A percentile compares a stretch with the other conserved stretches of the same genome.
Evolutionary conservation across 192 early-diverging fungal genomes (phyloP).

Genomic region (Neocallimastix lanati): DNA sequence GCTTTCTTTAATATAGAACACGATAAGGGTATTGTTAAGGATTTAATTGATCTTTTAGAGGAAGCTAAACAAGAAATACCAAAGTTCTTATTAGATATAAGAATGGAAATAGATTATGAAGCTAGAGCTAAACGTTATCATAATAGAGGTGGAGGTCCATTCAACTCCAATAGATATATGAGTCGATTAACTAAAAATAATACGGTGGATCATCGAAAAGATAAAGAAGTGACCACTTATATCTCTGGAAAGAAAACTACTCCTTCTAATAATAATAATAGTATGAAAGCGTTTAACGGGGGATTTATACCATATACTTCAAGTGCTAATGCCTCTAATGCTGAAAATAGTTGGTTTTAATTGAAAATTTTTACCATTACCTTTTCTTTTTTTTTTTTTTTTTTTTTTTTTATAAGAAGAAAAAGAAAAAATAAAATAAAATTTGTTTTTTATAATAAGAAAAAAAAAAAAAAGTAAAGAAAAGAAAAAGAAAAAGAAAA

Average conservation of each 20-base stretch:
- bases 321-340: neutral
- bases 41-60: constrained; percentile 67
- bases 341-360: neutral
- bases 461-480: too few species aligned
- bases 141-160: neutral
- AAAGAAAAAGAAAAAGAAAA: too few species aligned
- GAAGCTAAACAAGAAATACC: constrained; percentile 93
- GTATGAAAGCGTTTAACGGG: neutral
- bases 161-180: neutral
- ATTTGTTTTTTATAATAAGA: too few species aligned
- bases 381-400: too few species aligned
- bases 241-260: neutral
- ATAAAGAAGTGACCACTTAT: neutral
- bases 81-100: constrained; percentile 9
- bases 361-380: too few species aligned
- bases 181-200: neutral
- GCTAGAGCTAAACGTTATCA: neutral
- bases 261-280: neutral
- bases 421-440: too few species aligned
- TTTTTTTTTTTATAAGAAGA: too few species aligned
- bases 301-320: neutral
- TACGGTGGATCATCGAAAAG: neutral
- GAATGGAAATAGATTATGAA: neutral
- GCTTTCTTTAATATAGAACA: constrained; percentile 86
- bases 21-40: constrained; percentile 71